A percentile compares a stretch with the other conserved stretches of the same genome.
Evolutionary conservation across 2,329 filamentous ascomycete species (phyloP).

Genomic region (Hypoxylon sp.): DNA sequence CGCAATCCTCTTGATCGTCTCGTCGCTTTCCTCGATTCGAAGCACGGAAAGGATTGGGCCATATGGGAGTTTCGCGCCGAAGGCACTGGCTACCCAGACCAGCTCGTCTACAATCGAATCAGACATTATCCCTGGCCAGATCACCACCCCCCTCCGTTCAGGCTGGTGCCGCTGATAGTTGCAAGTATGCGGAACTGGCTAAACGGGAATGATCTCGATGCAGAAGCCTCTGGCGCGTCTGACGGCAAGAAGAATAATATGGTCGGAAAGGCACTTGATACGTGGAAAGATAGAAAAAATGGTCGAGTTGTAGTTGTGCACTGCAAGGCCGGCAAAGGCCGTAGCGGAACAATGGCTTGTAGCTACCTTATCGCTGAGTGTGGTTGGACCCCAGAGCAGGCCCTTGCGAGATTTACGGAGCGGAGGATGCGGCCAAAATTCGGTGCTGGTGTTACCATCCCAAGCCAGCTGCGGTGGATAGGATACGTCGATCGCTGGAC

Average conservation of each 20-base stretch:
- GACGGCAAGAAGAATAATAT: slow-evolving; percentile 43
- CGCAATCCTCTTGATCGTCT: slow-evolving; percentile 91
- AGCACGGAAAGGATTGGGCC: slow-evolving; percentile 87
- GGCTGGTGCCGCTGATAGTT: slow-evolving; percentile 88
- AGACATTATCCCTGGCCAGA: slow-evolving; percentile 97
- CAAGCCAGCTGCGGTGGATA: slow-evolving; percentile 90
- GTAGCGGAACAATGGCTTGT: slow-evolving; percentile 89
- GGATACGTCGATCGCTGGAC: slow-evolving; percentile 92
- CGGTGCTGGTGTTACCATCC: slow-evolving; percentile 90
- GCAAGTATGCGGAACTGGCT: slow-evolving; percentile 94
- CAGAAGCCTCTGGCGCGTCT: slow-evolving; percentile 42
- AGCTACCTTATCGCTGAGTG: slow-evolving; percentile 93
- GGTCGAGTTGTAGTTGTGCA: slow-evolving; percentile 87
- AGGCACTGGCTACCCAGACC: slow-evolving; percentile 94
- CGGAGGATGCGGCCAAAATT: slow-evolving; percentile 91
- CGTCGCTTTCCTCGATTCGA: slow-evolving; percentile 86
- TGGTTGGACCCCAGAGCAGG: slow-evolving; percentile 67
- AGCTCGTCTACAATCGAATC: slow-evolving; percentile 86
- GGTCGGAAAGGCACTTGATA: slow-evolving; percentile 47
- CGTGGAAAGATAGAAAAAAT: slow-evolving; percentile 54
- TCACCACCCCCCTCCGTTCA: slow-evolving; percentile 95
- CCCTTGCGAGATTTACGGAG: slow-evolving; percentile 75
- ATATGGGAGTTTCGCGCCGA: slow-evolving; percentile 99
- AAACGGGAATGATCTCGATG: slow-evolving; percentile 62
- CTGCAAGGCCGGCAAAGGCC: slow-evolving; percentile 96